Conservation (phyloP, 1,139 yeast genomes). For the Zygotorulaspora mrakii region DNA sequence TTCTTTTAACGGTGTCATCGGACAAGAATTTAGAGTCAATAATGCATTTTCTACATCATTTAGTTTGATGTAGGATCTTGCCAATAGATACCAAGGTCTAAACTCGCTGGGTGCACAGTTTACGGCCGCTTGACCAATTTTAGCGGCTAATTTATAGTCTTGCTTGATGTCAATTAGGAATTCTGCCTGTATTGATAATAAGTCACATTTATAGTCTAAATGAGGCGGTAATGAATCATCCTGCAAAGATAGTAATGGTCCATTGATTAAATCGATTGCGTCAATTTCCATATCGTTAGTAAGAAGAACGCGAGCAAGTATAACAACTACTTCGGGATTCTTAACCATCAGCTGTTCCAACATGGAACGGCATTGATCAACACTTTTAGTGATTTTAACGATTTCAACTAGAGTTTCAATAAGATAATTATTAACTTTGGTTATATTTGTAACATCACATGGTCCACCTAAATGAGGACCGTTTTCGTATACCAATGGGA, state of each 20-base stretch:
- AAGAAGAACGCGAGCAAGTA: conserved; percentile 49
- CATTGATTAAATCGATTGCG: conserved; percentile 66
- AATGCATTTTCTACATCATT: conserved; percentile 85
- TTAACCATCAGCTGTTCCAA: conserved; percentile 40
- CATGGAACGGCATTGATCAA: conserved; percentile 58
- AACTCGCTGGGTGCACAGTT: conserved; percentile 90
- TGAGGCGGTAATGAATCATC: conserved; percentile 14
- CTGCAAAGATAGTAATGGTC: conserved; percentile 56
- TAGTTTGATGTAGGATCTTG: conserved; percentile 66
- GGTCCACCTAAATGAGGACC: conserved; percentile 66
- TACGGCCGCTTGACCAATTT: conserved; percentile 76
- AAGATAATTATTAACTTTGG: conserved; percentile 79
- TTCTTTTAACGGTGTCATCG: conserved; percentile 84
- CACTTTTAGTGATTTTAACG: conserved; percentile 65
- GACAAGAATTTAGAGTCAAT: conserved; percentile 84
- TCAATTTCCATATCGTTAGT: conserved; percentile 71
- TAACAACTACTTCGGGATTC: conserved; percentile 54
- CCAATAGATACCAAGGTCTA: conserved; percentile 81
- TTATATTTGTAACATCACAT: conserved; percentile 45
- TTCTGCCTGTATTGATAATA: conserved; percentile 56
- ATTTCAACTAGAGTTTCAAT: conserved; percentile 77
- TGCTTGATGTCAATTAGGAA: conserved; percentile 62
- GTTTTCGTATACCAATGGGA: conserved; percentile 57
- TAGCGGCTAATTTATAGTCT: conserved; percentile 70
- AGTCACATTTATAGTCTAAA: conserved; percentile 32